phyloP scores from a whole-genome alignment of 805 yeast genomes.

The Candida ovalis region DNA sequence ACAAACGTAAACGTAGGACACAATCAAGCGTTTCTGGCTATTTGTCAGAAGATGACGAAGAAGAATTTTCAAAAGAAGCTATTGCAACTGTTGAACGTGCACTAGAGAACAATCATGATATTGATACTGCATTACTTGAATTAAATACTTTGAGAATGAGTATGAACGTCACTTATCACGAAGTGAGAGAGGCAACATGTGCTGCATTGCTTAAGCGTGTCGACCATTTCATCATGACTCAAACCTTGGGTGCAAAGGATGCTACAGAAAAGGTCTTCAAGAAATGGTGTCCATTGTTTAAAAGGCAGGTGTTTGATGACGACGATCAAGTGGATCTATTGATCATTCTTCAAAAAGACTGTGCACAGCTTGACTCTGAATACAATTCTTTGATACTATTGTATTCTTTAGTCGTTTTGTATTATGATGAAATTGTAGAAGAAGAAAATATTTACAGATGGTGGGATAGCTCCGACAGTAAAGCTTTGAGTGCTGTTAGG shows the following conservation, averaged over 20 bases:
- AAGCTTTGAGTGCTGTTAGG: slow-evolving; percentile 41
- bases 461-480: slow-evolving; percentile 62
- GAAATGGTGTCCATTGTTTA: slow-evolving; percentile 79
- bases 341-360: slow-evolving; percentile 43
- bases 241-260: slow-evolving; percentile 68
- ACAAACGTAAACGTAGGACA: slow-evolving; percentile 37
- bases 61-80: slow-evolving; percentile 86
- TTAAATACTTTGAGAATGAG: slow-evolving; percentile 95
- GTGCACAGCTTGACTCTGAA: slow-evolving; percentile 40
- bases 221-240: slow-evolving; percentile 70
- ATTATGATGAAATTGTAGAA: slow-evolving; percentile 77
- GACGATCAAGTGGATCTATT: slow-evolving; percentile 77
- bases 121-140: slow-evolving; percentile 90
- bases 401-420: slow-evolving; percentile 54
- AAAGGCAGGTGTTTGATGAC: slow-evolving; percentile 78
- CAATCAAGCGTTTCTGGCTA: slow-evolving; percentile 33
- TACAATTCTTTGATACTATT: slow-evolving; percentile 48
- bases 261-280: slow-evolving; percentile 74
- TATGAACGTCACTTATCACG: slow-evolving; percentile 92
- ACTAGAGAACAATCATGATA: slow-evolving; percentile 84
- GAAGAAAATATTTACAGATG: slow-evolving; percentile 78
- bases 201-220: slow-evolving; percentile 68
- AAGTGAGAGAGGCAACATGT: slow-evolving; percentile 79
- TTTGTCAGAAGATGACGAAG: slow-evolving; percentile 44
- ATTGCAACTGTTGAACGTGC: slow-evolving; percentile 90